Conservation (phyloP, 2,329 filamentous ascomycete genomes). For the Cladosporium sp. region DNA sequence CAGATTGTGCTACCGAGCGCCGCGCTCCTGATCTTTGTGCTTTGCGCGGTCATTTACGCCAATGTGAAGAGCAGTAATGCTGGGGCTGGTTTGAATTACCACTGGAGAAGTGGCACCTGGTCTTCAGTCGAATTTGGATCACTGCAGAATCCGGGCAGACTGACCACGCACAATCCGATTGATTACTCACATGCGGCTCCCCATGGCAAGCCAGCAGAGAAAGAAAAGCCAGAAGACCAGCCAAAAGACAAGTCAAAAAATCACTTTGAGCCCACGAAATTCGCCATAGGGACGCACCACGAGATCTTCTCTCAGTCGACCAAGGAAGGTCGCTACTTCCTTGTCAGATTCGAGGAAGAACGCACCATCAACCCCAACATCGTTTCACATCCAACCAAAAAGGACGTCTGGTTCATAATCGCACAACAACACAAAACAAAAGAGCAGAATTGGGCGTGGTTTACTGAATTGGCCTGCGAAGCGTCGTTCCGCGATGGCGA, state of each 20-base stretch:
- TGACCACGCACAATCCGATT: not conserved
- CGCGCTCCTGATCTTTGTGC: not conserved
- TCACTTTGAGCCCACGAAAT: not conserved
- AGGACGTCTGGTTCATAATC: constrained; percentile 54
- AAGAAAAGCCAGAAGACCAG: not conserved
- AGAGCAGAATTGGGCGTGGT: constrained; percentile 31
- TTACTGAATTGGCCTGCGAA: constrained; percentile 53
- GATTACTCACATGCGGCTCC: not conserved
- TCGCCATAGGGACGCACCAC: not conserved
- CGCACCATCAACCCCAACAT: constrained; percentile 57
- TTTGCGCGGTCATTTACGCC: not conserved
- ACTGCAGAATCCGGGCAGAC: not conserved
- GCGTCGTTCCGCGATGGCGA: constrained; percentile 48
- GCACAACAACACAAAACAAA: constrained; percentile 46
- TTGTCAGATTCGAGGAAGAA: constrained; percentile 48
- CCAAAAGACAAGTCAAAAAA: not conserved
- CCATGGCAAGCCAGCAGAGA: not conserved
- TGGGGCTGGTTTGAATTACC: not conserved
- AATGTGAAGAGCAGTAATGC: not conserved
- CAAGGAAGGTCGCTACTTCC: constrained; percentile 50
- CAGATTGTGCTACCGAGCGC: not conserved
- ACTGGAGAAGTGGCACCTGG: not conserved
- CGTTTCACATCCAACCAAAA: constrained; percentile 54
- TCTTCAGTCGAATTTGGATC: not conserved
- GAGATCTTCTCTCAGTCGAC: constrained; percentile 51